Base-by-base conservation (phyloP, 2,329 filamentous ascomycete species). In the Pezizomycotina sp. region DNA sequence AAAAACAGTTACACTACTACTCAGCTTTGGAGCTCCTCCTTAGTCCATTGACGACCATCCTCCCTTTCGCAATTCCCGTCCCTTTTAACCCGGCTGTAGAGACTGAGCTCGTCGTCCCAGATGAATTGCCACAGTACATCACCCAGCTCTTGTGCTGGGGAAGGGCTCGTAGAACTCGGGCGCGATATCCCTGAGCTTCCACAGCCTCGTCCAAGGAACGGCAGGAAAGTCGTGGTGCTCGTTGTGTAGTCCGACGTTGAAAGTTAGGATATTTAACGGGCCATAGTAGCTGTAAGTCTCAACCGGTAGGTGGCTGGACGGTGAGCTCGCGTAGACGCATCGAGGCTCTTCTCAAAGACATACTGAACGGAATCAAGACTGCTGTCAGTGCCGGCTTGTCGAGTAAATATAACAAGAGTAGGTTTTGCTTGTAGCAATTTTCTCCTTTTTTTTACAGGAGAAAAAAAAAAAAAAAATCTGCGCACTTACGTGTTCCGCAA, bases 141-240 rank as follows among this genome's bases (percentile, higher is more conserved):
- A 75, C 68, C 89, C 89, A 98, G 65, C 82, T 92, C 54, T 73
- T 71, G 54, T 95, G 86, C 46, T 68, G 69, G 6, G 89, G 89
- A 98, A 62, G 42, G 79, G 77, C 47, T 77, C 72, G 60, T 98
- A 98, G 56, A 93, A 98, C 59, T 95, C 89, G 47, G 68, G 68
- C 1, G 89, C 89, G 38, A 91, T 78, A 46, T 71, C 61, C 53
- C 84, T 73, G 35, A 98, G 64, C 53, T 66, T 66, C 36, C 75
- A 78, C 24, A 98, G 67, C 20, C 77, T 68, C 6, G 83, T 93
- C 89, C 89, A 98, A 0, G 89, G 86, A 29, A 98, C 71, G 30
- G 89, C 89, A 7, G 89, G 89, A 61, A 98, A 98, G 59, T 98
- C 89, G 58, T 98, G 89, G 60, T 98, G 89, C 64, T 98, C 89